A percentile compares a stretch with the other conserved stretches of the same genome.
phyloP scores from a whole-genome alignment of 305 asterid species.

The Plantago rigida region DNA sequence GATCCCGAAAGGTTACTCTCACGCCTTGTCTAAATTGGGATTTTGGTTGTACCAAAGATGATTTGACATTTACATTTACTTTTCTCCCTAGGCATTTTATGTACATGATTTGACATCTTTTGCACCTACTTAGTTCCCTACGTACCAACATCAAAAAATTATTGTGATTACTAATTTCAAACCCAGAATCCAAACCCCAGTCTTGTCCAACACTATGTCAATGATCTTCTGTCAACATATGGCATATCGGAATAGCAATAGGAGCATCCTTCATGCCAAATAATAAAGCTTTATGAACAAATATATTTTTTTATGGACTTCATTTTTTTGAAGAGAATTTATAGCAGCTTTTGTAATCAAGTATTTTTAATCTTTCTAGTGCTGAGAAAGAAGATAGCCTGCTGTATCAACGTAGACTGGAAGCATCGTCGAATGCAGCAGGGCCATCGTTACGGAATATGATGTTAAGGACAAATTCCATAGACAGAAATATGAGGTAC shows the following conservation, averaged over 20 bases:
- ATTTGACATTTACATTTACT: background rate
- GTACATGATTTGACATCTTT: too few species aligned
- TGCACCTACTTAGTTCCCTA: too few species aligned
- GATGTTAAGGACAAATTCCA: constrained; percentile 73
- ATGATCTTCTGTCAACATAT: background rate
- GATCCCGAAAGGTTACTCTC: constrained; percentile 61
- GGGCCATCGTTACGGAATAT: constrained; percentile 76
- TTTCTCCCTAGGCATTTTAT: background rate
- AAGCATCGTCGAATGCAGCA: constrained; percentile 59
- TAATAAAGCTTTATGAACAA: constrained; percentile 7
- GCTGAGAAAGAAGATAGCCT: constrained; percentile 74
- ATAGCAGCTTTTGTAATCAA: constrained; percentile 14
- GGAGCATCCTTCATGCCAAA: constrained; percentile 11
- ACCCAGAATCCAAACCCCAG: background rate
- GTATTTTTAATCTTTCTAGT: constrained; percentile 37
- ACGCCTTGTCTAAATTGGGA: background rate
- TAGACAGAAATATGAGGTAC: constrained; percentile 72
- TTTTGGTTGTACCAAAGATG: background rate
- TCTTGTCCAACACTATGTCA: background rate
- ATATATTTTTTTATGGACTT: constrained; percentile 9
- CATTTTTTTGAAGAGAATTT: constrained; percentile 18
- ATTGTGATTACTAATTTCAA: background rate
- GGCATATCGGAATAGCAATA: constrained; percentile 12
- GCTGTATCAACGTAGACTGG: constrained; percentile 64
- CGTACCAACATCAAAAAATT: too few species aligned